Conservation (phyloP, 2,329 filamentous ascomycete species). For the Calonectria hawksworthii region DNA sequence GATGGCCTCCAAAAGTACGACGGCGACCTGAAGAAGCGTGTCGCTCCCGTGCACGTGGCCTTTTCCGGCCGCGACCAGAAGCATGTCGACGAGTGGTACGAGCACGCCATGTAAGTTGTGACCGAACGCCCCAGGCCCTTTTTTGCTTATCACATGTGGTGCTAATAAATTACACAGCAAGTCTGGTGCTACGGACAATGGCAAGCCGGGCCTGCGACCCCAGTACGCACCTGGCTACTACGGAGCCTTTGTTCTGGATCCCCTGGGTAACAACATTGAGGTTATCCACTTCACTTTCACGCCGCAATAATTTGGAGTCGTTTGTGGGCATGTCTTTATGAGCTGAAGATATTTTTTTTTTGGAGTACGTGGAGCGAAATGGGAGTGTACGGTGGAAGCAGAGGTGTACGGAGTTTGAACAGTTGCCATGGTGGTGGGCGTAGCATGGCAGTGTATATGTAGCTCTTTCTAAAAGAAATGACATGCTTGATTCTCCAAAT, state of each 20-base stretch:
- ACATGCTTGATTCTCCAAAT: conserved; percentile 13
- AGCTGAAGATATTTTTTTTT: not conserved
- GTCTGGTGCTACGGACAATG: conserved; percentile 63
- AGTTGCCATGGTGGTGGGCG: not conserved
- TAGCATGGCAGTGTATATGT: conserved; percentile 3
- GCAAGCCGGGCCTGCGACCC: conserved; percentile 59
- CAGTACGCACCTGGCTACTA: conserved; percentile 64
- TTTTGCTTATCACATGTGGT: not conserved
- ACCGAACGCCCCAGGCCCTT: too few relatives aligned
- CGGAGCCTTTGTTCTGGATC: conserved; percentile 64
- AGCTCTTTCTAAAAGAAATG: not conserved
- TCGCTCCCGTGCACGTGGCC: conserved; percentile 40
- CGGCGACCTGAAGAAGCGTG: conserved; percentile 37
- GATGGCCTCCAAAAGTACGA: conserved; percentile 40
- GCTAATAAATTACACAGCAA: conserved; percentile 44
- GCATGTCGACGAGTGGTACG: conserved; percentile 44
- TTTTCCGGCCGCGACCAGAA: conserved; percentile 35
- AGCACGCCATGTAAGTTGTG: conserved; percentile 41
- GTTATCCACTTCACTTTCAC: conserved; percentile 48
- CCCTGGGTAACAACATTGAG: conserved; percentile 67
- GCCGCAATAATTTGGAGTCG: not conserved
- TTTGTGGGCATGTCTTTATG: not conserved
- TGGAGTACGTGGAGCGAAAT: not conserved
- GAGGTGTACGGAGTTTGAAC: conserved; percentile 6
- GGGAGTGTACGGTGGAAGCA: not conserved